These are phyloP conservation scores for Selaginella tamariscina DNA, from an alignment of 75 land plant genomes.

Conservation along the genomic window DNA sequence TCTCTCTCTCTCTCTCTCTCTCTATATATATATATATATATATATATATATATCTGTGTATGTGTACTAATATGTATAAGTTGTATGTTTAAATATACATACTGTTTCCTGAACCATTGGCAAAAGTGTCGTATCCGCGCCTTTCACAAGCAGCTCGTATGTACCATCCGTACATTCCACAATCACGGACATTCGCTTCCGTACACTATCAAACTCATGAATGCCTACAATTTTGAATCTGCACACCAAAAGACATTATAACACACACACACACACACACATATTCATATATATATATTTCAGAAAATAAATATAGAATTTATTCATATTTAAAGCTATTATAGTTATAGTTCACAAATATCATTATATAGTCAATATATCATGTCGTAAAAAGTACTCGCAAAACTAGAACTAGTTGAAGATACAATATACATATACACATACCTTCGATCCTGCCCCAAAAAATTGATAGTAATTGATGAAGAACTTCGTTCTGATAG, in stretches of 20 bases:
- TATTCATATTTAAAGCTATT: too few relatives aligned
- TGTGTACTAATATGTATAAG: too few relatives aligned
- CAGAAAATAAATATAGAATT: too few relatives aligned
- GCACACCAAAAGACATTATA: not conserved
- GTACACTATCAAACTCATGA: constrained; percentile 82
- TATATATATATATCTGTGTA: too few relatives aligned
- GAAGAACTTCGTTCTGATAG: constrained; percentile 73
- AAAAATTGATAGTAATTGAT: constrained; percentile 52
- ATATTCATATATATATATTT: too few relatives aligned
- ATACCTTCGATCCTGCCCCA: constrained; percentile 59
- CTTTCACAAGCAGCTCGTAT: constrained; percentile 67
- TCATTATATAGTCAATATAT: too few relatives aligned
- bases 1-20: too few relatives aligned
- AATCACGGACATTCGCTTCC: constrained; percentile 82
- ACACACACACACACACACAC: too few relatives aligned
- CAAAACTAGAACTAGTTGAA: not conserved
- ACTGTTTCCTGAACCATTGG: constrained; percentile 21
- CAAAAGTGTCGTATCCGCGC: constrained; percentile 73
- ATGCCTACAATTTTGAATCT: constrained; percentile 65
- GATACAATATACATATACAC: constrained; percentile 4
- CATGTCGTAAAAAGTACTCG: constrained; percentile 7
- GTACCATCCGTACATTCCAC: constrained; percentile 45
- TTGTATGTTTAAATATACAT: too few relatives aligned
- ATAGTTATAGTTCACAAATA: too few relatives aligned
- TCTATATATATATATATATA: too few relatives aligned